Evolutionary conservation across 129 eudicot genomes (phyloP).

Genomic region (Artemisia argyi): DNA sequence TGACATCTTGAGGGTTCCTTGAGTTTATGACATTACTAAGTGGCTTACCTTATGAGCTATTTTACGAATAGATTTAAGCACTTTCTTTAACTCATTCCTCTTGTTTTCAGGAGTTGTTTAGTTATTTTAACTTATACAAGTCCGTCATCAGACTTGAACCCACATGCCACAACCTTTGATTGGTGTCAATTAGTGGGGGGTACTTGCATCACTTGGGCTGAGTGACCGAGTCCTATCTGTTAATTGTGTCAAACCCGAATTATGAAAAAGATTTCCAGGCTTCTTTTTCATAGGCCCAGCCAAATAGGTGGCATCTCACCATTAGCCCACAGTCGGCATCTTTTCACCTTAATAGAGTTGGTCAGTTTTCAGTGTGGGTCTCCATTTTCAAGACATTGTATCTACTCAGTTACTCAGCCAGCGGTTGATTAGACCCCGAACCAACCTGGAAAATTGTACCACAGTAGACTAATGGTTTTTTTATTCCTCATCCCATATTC

Average conservation of each 20-base stretch:
- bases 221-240: background rate
- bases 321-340: no score
- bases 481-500: background rate
- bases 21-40: background rate
- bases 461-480: background rate
- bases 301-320: no score
- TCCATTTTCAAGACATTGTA: background rate
- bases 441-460: constrained; percentile 21
- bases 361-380: background rate
- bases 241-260: background rate
- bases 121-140: no score
- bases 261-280: background rate
- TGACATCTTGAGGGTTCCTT: background rate
- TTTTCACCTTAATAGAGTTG: background rate
- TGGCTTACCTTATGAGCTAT: background rate
- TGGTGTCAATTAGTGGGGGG: no score
- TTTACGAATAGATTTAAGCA: no score
- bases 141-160: no score
- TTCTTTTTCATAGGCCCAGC: background rate
- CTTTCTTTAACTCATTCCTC: no score
- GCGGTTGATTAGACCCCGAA: constrained; percentile 20
- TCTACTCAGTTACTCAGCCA: background rate
- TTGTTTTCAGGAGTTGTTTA: no score
- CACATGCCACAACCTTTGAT: no score
- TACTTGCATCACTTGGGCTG: no score